These are phyloP conservation scores for Colletotrichum sp. DNA, from an alignment of 2,329 filamentous ascomycete species.

Conservation along the genomic window DNA sequence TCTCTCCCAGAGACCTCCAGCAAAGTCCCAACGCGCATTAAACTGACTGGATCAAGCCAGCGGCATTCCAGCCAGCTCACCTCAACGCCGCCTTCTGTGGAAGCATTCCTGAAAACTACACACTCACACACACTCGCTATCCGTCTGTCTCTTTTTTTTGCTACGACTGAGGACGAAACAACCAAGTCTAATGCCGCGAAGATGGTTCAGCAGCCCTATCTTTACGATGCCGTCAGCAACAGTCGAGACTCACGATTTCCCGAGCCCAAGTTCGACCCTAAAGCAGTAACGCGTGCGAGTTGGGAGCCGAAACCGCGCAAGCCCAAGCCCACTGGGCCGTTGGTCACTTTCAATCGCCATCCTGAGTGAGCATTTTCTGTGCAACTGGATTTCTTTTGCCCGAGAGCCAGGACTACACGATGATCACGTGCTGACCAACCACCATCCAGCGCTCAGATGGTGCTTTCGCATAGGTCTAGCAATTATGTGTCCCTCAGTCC, in stretches of 20 bases:
- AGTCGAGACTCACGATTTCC: slow-evolving; percentile 61
- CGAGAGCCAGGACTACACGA: not conserved
- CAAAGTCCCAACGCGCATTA: not conserved
- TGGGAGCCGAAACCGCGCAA: slow-evolving; percentile 67
- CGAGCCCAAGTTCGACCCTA: slow-evolving; percentile 78
- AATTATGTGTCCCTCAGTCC: slow-evolving; percentile 71
- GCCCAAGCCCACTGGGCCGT: slow-evolving; percentile 74
- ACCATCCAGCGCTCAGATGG: slow-evolving; percentile 59
- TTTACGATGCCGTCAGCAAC: slow-evolving; percentile 66
- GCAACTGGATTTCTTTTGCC: not conserved
- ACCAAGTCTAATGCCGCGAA: not conserved
- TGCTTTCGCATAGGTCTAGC: slow-evolving; percentile 66
- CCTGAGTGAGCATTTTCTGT: slow-evolving; percentile 71
- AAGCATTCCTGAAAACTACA: not conserved
- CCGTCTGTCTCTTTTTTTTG: not conserved
- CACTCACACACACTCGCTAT: not conserved
- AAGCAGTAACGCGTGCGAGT: slow-evolving; percentile 82
- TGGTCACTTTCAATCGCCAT: slow-evolving; percentile 84
- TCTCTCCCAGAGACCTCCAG: not conserved
- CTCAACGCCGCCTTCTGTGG: not conserved
- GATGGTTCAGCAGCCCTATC: slow-evolving; percentile 63
- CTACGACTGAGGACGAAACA: not conserved
- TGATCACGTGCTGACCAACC: not conserved
- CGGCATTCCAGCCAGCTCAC: not conserved
- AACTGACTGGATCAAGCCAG: not conserved